Conservation (phyloP, 1,284 basidiomycete genomes). For the Cystobasidiaceae sp. region DNA sequence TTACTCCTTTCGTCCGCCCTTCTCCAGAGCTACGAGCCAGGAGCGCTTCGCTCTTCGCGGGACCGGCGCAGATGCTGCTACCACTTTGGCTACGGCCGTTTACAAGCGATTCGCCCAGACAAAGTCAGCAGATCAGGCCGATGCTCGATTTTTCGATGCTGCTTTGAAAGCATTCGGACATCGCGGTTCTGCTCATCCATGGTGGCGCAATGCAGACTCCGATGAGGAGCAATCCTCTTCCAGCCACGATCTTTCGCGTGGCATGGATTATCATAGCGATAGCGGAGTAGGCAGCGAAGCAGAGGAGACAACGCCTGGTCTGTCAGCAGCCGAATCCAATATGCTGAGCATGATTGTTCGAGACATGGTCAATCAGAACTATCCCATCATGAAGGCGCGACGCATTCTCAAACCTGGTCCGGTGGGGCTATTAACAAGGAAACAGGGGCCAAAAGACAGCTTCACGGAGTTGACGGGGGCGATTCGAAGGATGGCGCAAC, state of each 20-base stretch:
- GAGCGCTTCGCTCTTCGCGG: background rate
- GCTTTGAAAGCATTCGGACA: slow-evolving; percentile 3
- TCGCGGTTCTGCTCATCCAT: background rate
- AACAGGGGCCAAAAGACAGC: no score
- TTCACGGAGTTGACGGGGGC: no score
- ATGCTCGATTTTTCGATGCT: slow-evolving; percentile 18
- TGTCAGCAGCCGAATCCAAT: no score
- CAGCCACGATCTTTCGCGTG: background rate
- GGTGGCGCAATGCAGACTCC: background rate
- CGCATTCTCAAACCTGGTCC: no score
- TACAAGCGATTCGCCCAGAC: slow-evolving; percentile 6
- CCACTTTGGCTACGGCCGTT: background rate
- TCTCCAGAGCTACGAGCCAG: background rate
- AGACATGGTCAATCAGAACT: no score
- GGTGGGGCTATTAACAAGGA: no score
- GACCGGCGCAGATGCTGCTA: background rate
- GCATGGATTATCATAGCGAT: background rate
- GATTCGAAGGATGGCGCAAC: no score
- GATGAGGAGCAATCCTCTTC: background rate
- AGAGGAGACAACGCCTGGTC: background rate
- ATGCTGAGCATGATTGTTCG: no score
- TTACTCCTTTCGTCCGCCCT: background rate
- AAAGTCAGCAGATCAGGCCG: background rate
- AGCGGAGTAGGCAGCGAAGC: background rate
- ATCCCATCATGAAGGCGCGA: no score